Evolutionary conservation across 2,329 filamentous ascomycete species (phyloP).

Genomic region (Podosphaera xanthii): DNA sequence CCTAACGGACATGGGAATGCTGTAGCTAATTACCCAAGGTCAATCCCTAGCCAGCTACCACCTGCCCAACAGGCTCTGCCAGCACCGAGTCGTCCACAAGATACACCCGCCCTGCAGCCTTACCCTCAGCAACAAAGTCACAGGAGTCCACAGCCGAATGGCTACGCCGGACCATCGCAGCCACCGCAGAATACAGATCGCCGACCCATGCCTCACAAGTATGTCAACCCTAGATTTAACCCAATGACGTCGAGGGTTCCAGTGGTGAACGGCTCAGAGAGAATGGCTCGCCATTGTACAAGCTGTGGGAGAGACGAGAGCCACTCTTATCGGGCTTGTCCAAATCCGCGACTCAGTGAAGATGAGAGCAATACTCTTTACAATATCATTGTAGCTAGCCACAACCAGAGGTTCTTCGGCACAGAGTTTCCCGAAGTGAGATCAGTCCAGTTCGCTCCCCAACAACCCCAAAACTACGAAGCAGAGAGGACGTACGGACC

Average conservation of each 20-base stretch:
- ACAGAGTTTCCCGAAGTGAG: neutral
- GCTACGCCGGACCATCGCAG: neutral
- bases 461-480: neutral
- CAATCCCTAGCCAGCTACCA: neutral
- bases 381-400: neutral
- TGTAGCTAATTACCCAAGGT: neutral
- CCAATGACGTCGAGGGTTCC: neutral
- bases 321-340: neutral
- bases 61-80: neutral
- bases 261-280: neutral
- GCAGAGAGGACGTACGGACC: neutral
- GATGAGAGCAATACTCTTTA: neutral
- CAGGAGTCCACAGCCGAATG: neutral
- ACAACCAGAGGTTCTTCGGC: neutral
- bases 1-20: neutral
- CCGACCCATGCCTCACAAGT: neutral
- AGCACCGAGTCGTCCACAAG: too few species aligned
- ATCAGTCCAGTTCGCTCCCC: neutral
- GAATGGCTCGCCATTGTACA: neutral
- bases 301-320: neutral
- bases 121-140: too few species aligned
- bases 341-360: neutral
- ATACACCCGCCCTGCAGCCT: too few species aligned
- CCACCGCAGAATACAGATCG: neutral
- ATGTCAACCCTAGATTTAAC: neutral